phyloP scores from a whole-genome alignment of 306 rosid species.

The Arachis stenosperma region DNA sequence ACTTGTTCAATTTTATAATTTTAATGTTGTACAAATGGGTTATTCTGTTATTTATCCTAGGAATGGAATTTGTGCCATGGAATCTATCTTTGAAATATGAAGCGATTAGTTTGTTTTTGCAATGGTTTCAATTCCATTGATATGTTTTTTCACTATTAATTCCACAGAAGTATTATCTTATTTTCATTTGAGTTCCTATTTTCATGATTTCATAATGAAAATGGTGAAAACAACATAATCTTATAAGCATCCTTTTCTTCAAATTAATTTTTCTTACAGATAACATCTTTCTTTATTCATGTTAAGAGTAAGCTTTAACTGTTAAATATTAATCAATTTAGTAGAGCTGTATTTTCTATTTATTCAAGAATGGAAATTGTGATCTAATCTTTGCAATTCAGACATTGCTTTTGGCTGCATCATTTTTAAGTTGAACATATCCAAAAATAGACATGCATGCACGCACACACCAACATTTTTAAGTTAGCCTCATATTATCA shows the following conservation, averaged over 20 bases:
- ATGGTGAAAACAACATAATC: background rate
- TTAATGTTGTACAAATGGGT: background rate
- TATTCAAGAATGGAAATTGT: background rate
- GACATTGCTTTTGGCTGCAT: background rate
- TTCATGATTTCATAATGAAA: background rate
- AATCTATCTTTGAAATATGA: background rate
- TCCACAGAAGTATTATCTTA: background rate
- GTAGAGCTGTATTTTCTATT: slow-evolving; percentile 1
- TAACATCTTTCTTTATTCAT: background rate
- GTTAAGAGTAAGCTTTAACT: background rate
- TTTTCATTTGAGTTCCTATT: background rate
- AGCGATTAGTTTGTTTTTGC: background rate
- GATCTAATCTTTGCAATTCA: slow-evolving; percentile 20
- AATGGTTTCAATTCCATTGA: background rate
- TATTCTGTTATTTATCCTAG: background rate
- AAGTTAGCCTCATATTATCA: slow-evolving; percentile 23
- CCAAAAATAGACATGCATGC: background rate
- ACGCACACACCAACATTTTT: background rate
- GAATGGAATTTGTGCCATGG: background rate
- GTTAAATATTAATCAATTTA: background rate
- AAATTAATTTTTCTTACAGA: background rate
- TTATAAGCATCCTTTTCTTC: background rate
- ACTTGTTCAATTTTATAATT: background rate
- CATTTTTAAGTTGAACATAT: slow-evolving; percentile 12
- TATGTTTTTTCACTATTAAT: background rate